These are phyloP conservation scores for Phytophthora uliginosa DNA, from an alignment of 352 stramenopile genomes.

Conservation along the genomic window DNA sequence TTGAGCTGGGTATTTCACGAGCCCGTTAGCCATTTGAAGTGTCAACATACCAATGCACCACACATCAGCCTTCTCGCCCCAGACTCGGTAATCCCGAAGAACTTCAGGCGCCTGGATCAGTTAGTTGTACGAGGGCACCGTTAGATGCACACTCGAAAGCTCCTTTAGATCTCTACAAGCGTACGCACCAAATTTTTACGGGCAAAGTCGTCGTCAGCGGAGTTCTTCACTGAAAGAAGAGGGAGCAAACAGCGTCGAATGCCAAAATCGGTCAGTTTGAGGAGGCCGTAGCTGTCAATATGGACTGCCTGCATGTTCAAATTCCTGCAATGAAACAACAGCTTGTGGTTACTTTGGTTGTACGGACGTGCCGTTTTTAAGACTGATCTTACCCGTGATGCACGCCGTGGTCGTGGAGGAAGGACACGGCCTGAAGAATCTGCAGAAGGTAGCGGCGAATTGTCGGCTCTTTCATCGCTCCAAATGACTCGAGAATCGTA, in stretches of 20 bases:
- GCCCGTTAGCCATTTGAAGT: constrained; percentile 58
- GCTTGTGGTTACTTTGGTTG: background rate
- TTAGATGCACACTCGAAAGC: background rate
- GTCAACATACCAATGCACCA: constrained; percentile 68
- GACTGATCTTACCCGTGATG: constrained; percentile 47
- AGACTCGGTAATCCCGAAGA: constrained; percentile 19
- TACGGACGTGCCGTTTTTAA: background rate
- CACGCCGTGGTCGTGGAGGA: constrained; percentile 57
- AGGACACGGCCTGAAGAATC: constrained; percentile 59
- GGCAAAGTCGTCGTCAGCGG: constrained; percentile 14
- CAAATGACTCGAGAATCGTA: constrained; percentile 77
- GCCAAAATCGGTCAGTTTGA: constrained; percentile 70
- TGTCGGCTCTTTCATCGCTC: constrained; percentile 76
- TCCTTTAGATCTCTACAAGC: background rate
- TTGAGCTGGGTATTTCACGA: constrained; percentile 11
- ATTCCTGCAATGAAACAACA: constrained; percentile 31
- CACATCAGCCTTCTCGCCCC: constrained; percentile 55
- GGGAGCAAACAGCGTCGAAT: constrained; percentile 32
- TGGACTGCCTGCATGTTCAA: constrained; percentile 57
- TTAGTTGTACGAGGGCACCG: background rate
- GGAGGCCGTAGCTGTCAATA: constrained; percentile 68
- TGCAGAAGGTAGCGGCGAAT: constrained; percentile 77
- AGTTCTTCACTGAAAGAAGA: constrained; percentile 1
- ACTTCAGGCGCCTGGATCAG: constrained; percentile 37
- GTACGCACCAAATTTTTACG: constrained; percentile 17